phyloP scores from a whole-genome alignment of 139 green algal genomes.

The Chlorella sp. region DNA sequence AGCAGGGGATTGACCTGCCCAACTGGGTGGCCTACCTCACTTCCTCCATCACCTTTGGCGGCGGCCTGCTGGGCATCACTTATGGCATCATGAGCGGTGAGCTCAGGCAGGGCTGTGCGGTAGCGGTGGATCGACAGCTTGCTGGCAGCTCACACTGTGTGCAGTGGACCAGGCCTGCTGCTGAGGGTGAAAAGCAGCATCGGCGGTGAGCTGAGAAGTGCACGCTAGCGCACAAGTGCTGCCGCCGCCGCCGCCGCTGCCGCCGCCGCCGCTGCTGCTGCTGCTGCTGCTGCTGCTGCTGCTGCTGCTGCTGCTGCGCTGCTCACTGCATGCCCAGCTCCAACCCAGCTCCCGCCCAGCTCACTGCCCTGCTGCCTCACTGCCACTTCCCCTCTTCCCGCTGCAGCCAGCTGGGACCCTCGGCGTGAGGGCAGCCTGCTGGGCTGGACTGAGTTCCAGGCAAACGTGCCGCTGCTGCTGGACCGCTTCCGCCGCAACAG shows the following conservation, averaged over 20 bases:
- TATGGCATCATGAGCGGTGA: constrained; percentile 76
- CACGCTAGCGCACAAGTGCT: too few species aligned
- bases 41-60: constrained; percentile 74
- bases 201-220: constrained; percentile 26
- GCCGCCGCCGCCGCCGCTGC: too few species aligned
- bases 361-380: neutral
- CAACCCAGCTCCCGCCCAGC: too few species aligned
- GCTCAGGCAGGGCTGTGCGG: too few species aligned
- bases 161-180: constrained; percentile 67
- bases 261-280: too few species aligned
- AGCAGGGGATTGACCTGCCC: constrained; percentile 69
- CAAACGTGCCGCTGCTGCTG: constrained; percentile 65
- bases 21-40: constrained; percentile 72
- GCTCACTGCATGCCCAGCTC: too few species aligned
- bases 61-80: constrained; percentile 77
- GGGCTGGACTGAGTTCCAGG: constrained; percentile 64
- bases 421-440: constrained; percentile 61
- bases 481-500: constrained; percentile 39
- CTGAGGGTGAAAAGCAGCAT: constrained; percentile 84
- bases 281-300: neutral
- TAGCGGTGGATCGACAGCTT: too few species aligned
- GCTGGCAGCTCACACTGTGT: too few species aligned
- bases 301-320: neutral
- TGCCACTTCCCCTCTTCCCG: neutral
- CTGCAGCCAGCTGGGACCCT: constrained; percentile 71